phyloP scores from a whole-genome alignment of 345 rosid species.

The Limnanthes douglasii region DNA sequence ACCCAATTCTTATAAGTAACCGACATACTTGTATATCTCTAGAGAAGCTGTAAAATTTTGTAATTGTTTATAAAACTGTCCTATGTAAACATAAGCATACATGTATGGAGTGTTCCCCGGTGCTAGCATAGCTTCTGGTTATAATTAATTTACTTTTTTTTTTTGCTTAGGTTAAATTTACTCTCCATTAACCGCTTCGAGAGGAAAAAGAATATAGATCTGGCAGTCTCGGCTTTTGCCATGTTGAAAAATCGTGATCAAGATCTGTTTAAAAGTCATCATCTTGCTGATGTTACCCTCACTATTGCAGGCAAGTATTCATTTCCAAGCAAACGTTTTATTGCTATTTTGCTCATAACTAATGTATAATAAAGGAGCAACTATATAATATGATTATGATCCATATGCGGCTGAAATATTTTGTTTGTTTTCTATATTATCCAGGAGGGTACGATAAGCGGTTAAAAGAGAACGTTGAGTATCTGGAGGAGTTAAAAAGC shows the following conservation, averaged over 20 bases:
- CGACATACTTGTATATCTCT: slow-evolving; percentile 17
- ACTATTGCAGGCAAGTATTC: slow-evolving; percentile 55
- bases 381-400: too few relatives aligned
- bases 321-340: too few relatives aligned
- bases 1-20: slow-evolving; percentile 44
- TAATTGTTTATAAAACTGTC: too few relatives aligned
- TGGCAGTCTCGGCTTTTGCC: slow-evolving; percentile 84
- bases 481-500: slow-evolving; percentile 60
- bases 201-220: slow-evolving; percentile 73
- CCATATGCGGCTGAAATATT: too few relatives aligned
- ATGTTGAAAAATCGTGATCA: slow-evolving; percentile 31
- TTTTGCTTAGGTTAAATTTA: slow-evolving; percentile 52
- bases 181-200: slow-evolving; percentile 88
- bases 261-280: slow-evolving; percentile 10
- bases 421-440: slow-evolving; percentile 5
- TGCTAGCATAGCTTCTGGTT: slow-evolving; percentile 1
- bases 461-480: slow-evolving; percentile 70
- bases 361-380: too few relatives aligned
- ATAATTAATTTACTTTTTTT: slow-evolving; percentile 7
- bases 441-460: slow-evolving; percentile 79
- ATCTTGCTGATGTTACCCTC: slow-evolving; percentile 33
- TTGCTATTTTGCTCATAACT: background rate
- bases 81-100: too few relatives aligned
- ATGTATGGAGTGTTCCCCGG: too few relatives aligned
- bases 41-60: too few relatives aligned